Percentiles rank a stretch among this genome's conserved stretches.
These are phyloP conservation scores for Umbelopsis sp. DNA, from an alignment of 371 early-diverging fungal species.

Conservation along the genomic window DNA sequence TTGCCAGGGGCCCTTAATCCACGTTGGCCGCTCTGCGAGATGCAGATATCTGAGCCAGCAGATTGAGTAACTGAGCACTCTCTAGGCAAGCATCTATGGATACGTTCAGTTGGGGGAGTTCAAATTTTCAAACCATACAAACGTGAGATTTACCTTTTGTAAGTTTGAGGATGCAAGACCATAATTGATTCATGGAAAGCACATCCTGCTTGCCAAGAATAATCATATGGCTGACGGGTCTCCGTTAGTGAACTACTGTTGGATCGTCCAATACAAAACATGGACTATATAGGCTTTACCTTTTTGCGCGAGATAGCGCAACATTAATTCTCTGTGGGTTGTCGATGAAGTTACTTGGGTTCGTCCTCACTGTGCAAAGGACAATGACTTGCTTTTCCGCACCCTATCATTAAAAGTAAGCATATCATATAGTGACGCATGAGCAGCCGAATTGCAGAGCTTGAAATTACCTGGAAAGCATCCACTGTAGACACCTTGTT, in stretches of 20 bases:
- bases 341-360: slow-evolving; percentile 58
- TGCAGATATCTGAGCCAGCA: neutral
- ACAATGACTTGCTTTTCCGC: slow-evolving; percentile 85
- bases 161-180: slow-evolving; percentile 28
- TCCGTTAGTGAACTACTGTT: neutral
- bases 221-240: slow-evolving; percentile 57
- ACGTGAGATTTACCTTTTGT: neutral
- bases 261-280: slow-evolving; percentile 32
- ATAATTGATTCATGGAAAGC: slow-evolving; percentile 34
- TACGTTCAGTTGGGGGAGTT: neutral
- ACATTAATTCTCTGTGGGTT: slow-evolving; percentile 63
- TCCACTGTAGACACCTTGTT: slow-evolving; percentile 78
- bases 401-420: slow-evolving; percentile 49
- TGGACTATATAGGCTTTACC: slow-evolving; percentile 21
- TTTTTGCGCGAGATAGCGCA: slow-evolving; percentile 61
- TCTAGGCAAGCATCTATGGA: slow-evolving; percentile 5
- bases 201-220: slow-evolving; percentile 56
- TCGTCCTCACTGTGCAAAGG: slow-evolving; percentile 74
- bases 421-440: neutral
- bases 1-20: neutral
- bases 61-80: neutral
- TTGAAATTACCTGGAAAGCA: slow-evolving; percentile 63
- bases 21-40: neutral
- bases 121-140: neutral
- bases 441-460: neutral